Evolutionary conservation across 2,329 filamentous ascomycete genomes (phyloP).

Genomic region (Dactylellina leptospora): DNA sequence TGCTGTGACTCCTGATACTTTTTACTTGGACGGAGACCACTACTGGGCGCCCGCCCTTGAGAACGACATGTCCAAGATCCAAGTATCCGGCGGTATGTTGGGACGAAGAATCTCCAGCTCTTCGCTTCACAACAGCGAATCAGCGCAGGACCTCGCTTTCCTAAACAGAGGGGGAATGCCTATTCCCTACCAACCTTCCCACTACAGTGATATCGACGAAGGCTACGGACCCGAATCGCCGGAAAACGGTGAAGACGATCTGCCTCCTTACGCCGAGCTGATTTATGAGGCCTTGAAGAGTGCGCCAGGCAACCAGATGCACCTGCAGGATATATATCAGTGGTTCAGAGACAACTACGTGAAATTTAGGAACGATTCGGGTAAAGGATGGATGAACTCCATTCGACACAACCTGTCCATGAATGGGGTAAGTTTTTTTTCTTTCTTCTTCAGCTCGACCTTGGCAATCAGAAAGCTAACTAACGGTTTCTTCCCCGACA

Average conservation of each 20-base stretch:
- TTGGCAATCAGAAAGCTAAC: conserved; percentile 51
- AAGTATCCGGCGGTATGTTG: not conserved
- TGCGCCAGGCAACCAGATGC: conserved; percentile 73
- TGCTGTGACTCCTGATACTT: conserved; percentile 7
- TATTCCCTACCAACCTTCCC: conserved; percentile 11
- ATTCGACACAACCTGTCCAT: conserved; percentile 96
- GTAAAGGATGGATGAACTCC: conserved; percentile 90
- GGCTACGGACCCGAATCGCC: conserved; percentile 6
- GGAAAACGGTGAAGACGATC: conserved; percentile 18
- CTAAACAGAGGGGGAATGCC: conserved; percentile 22
- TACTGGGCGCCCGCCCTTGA: conserved; percentile 10
- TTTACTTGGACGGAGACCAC: conserved; percentile 4
- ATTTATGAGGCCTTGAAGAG: conserved; percentile 79
- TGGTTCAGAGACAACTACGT: conserved; percentile 87
- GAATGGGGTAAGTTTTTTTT: conserved; percentile 75
- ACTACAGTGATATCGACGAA: conserved; percentile 50
- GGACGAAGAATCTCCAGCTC: not conserved
- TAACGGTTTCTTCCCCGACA: conserved; percentile 53
- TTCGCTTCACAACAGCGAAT: conserved; percentile 18
- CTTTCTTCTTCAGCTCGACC: not conserved
- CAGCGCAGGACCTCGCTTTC: conserved; percentile 10
- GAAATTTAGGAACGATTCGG: conserved; percentile 70
- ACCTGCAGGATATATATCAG: conserved; percentile 84
- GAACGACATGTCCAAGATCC: conserved; percentile 16
- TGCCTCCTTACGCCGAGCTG: conserved; percentile 77